Evolutionary conservation across 495 filamentous ascomycete species (phyloP).

Genomic region (Neurospora sp.): DNA sequence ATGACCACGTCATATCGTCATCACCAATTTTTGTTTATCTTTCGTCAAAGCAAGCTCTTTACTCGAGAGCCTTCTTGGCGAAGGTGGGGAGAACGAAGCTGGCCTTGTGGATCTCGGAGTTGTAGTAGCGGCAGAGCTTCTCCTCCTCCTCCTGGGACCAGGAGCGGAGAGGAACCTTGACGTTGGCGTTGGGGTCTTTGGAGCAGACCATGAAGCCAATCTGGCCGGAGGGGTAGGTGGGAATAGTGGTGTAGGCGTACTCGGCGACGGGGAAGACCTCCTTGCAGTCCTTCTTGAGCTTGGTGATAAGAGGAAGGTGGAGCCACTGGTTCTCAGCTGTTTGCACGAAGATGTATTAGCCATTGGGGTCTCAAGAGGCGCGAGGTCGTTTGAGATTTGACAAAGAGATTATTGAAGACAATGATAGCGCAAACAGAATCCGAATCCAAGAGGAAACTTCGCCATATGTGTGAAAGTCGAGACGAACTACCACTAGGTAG

Average conservation of each 20-base stretch:
- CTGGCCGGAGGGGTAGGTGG: constrained; percentile 97
- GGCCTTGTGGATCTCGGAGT: constrained; percentile 86
- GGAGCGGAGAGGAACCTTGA: constrained; percentile 68
- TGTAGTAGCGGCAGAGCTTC: constrained; percentile 90
- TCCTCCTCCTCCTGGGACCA: constrained; percentile 84
- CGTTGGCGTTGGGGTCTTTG: constrained; percentile 80
- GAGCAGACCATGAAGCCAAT: constrained; percentile 99
- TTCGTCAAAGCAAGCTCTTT: constrained; percentile 5
- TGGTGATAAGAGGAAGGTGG: constrained; percentile 79
- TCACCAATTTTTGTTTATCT: background rate
- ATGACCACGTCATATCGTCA: background rate
- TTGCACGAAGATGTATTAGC: constrained; percentile 19
- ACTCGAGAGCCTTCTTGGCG: constrained; percentile 66
- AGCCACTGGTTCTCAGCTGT: constrained; percentile 99
- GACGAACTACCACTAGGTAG: constrained; percentile 25
- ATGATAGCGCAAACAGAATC: background rate
- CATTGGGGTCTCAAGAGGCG: background rate
- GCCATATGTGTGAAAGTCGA: constrained; percentile 13
- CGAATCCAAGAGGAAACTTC: constrained; percentile 1
- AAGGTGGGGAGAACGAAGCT: constrained; percentile 90
- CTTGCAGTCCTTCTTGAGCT: constrained; percentile 90
- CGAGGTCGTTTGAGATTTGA: background rate
- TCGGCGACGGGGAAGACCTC: constrained; percentile 96
- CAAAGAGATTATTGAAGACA: constrained; percentile 1
- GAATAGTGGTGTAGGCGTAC: constrained; percentile 99